Conservation (phyloP, 371 early-diverging fungal genomes). For the Actinomucor elegans region DNA sequence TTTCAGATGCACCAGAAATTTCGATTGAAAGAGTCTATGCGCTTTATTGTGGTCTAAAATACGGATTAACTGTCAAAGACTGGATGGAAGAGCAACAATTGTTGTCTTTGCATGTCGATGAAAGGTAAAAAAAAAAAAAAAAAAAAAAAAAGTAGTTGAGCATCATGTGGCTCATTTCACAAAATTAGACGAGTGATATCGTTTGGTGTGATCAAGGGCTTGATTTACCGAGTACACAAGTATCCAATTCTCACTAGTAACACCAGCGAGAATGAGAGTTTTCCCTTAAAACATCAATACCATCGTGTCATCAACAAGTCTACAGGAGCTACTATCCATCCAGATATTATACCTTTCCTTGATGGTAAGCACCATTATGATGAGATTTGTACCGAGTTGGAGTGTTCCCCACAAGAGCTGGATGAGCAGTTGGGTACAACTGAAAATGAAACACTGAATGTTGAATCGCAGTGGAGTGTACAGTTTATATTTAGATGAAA, state of each 20-base stretch:
- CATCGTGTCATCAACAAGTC: conserved; percentile 30
- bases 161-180: not conserved
- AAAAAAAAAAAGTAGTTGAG: too few relatives aligned
- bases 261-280: conserved; percentile 5
- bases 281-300: conserved; percentile 19
- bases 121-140: conserved; percentile 71
- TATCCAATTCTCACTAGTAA: conserved; percentile 66
- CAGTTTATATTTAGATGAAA: conserved; percentile 24
- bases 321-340: conserved; percentile 37
- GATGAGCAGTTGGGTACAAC: conserved; percentile 46
- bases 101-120: conserved; percentile 63
- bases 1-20: conserved; percentile 29
- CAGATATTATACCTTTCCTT: conserved; percentile 50
- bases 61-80: conserved; percentile 69
- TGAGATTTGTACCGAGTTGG: conserved; percentile 66
- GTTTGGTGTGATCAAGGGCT: conserved; percentile 79
- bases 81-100: conserved; percentile 79
- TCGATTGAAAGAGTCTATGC: conserved; percentile 66
- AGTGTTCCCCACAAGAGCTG: conserved; percentile 59
- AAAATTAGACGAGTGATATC: conserved; percentile 71
- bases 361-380: conserved; percentile 77
- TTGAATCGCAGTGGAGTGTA: conserved; percentile 18
- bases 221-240: conserved; percentile 80
- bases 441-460: not conserved
- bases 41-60: conserved; percentile 72